phyloP scores from a whole-genome alignment of 768 basidiomycete species.

The Leccinellum luteum region DNA sequence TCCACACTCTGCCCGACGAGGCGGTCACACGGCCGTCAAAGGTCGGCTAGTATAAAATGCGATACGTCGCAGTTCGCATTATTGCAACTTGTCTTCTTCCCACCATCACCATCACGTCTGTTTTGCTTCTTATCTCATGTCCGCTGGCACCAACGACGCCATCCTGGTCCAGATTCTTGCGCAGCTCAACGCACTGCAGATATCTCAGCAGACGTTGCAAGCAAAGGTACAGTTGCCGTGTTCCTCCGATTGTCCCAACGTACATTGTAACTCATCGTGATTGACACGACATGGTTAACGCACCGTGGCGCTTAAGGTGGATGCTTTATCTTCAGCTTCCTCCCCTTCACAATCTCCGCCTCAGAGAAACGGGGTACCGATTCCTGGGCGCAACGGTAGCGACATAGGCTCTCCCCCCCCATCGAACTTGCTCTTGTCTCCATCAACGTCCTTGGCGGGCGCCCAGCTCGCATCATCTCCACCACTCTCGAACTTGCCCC shows the following conservation, averaged over 20 bases:
- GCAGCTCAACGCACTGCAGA: slow-evolving; percentile 68
- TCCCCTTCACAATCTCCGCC: slow-evolving; percentile 28
- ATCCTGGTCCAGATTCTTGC: slow-evolving; percentile 69
- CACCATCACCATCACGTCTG: slow-evolving; percentile 10
- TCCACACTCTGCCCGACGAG: not conserved
- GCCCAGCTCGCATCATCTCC: slow-evolving; percentile 29
- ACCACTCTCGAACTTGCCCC: slow-evolving; percentile 15
- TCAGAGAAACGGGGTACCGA: slow-evolving; percentile 24
- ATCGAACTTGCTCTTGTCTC: slow-evolving; percentile 27
- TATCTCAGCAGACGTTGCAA: slow-evolving; percentile 74
- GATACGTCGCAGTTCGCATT: not conserved
- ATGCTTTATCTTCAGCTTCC: slow-evolving; percentile 37
- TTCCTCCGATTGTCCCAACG: not conserved
- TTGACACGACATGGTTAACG: not conserved
- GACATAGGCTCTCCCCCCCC: slow-evolving; percentile 23
- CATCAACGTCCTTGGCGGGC: slow-evolving; percentile 27
- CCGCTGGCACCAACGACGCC: slow-evolving; percentile 43
- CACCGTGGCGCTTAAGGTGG: slow-evolving; percentile 42
- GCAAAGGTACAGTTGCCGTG: slow-evolving; percentile 56
- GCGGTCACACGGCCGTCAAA: not conserved
- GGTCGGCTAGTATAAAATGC: slow-evolving; percentile 8
- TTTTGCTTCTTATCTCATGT: slow-evolving; percentile 17
- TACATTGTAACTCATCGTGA: slow-evolving; percentile 6
- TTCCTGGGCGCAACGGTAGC: slow-evolving; percentile 21
- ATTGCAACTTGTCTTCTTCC: slow-evolving; percentile 7